Base-by-base conservation (phyloP, 2,329 filamentous ascomycete species). In the Thielaviopsis ethacetica region DNA sequence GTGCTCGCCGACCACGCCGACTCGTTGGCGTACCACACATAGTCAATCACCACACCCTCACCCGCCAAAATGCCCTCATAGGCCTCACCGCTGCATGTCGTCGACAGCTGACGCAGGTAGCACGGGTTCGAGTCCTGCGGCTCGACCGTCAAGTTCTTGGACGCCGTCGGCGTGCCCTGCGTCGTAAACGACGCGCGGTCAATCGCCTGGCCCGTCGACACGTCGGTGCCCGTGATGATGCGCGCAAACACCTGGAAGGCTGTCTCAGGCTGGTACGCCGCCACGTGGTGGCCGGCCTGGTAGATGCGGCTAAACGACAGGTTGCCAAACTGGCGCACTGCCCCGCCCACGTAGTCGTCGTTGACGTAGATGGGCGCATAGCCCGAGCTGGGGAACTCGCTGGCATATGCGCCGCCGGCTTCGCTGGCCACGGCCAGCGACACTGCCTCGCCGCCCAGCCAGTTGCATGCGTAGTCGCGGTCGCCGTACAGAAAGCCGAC, bases 301-400 rank as follows among this genome's bases (percentile, higher is more conserved):
- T 83, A 86, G 54, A 86, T 75, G 7, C 83, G 76, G 58, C 79
- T 80, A 67, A 86, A 86, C 17, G 78, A 82, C 58, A 86, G 76
- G 64, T 91, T 91, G 12, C 85, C 87, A 65, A 81, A 87, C 68
- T 93, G 86, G 3, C 87, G 79, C 0, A 88, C 86, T 59, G 81
- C 79, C 21, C 88, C 88, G 56, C 81, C 86, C 66, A 83, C 80
- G 69, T 85, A 85, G 6, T 77, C 75, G 26, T 75, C 76, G 66
- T 88, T 86, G 49, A 87, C 81, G 13, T 82, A 72, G 62, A 93
- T 82, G 15, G 84, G 81, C 0, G 81, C 79, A 67, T 93, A 93
- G 0, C 86, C 87, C 0, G 88, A 83, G 0, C 72, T 68, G 1
- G 76, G 71, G 67, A 91, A 93, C 27, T 71, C 69, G 1, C 71